Conservation (phyloP, 345 rosid genomes). For the Jatropha curcas region DNA sequence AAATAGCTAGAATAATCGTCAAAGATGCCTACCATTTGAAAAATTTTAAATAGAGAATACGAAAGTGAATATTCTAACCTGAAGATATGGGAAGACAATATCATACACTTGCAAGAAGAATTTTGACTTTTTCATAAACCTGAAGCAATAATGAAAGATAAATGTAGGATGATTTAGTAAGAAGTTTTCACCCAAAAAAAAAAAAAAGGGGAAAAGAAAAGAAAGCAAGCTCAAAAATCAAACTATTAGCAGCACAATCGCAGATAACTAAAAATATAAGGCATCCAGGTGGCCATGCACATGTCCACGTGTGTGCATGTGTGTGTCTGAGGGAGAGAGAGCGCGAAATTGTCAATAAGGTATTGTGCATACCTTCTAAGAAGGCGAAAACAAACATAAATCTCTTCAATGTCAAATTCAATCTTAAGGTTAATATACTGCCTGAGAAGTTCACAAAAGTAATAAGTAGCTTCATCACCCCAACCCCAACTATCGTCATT, state of each 20-base stretch:
- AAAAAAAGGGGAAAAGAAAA: too few relatives aligned
- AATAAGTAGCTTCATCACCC: slow-evolving; percentile 44
- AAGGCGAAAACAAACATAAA: slow-evolving; percentile 69
- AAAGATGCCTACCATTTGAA: too few relatives aligned
- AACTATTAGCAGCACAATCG: neutral
- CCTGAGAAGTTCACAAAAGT: slow-evolving; percentile 60
- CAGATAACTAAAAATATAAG: neutral
- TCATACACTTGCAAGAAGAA: slow-evolving; percentile 48
- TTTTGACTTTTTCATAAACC: slow-evolving; percentile 54
- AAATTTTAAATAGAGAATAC: neutral
- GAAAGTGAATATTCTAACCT: slow-evolving; percentile 43
- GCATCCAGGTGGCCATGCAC: neutral
- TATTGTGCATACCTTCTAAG: slow-evolving; percentile 55
- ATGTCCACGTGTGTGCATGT: neutral
- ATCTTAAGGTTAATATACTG: slow-evolving; percentile 68
- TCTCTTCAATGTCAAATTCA: slow-evolving; percentile 74
- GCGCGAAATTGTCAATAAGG: neutral
- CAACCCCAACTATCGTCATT: slow-evolving; percentile 40
- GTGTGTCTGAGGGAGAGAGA: neutral
- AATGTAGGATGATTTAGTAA: neutral
- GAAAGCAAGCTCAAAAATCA: too few relatives aligned
- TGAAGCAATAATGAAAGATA: slow-evolving; percentile 31
- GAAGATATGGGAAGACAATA: slow-evolving; percentile 54
- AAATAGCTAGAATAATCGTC: neutral
- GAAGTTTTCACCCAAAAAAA: neutral